Percentiles rank a stretch among this genome's conserved stretches.
Conservation (phyloP, 192 early-diverging fungal genomes). For the Chytriomyces sp. region DNA sequence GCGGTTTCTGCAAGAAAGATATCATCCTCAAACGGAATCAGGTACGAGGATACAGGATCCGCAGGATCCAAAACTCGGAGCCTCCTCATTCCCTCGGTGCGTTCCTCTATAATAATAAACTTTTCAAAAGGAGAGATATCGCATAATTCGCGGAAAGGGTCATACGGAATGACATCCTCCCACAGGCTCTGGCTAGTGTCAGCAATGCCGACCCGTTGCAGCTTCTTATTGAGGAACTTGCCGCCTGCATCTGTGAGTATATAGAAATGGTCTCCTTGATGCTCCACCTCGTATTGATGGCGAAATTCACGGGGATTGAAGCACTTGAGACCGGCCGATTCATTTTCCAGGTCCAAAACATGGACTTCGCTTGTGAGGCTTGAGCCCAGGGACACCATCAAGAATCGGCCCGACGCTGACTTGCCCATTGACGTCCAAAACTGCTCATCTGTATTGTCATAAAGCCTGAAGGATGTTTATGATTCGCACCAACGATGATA, state of each 20-base stretch:
- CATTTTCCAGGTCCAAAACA: background rate
- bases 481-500: background rate
- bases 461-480: slow-evolving; percentile 20
- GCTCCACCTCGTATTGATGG: slow-evolving; percentile 46
- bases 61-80: slow-evolving; percentile 20
- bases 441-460: slow-evolving; percentile 46
- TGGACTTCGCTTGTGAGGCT: slow-evolving; percentile 29
- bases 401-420: slow-evolving; percentile 38
- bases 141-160: slow-evolving; percentile 33
- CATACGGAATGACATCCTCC: slow-evolving; percentile 51
- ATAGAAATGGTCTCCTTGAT: slow-evolving; percentile 47
- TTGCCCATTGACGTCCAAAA: slow-evolving; percentile 39
- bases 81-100: slow-evolving; percentile 27
- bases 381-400: slow-evolving; percentile 30
- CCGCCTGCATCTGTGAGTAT: slow-evolving; percentile 48
- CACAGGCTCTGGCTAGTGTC: slow-evolving; percentile 18
- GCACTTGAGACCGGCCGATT: slow-evolving; percentile 13
- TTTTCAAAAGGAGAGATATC: slow-evolving; percentile 32
- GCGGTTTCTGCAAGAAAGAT: slow-evolving; percentile 24
- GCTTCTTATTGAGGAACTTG: slow-evolving; percentile 46
- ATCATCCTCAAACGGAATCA: slow-evolving; percentile 39
- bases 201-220: slow-evolving; percentile 17
- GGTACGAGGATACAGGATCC: slow-evolving; percentile 1
- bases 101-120: slow-evolving; percentile 33
- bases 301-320: slow-evolving; percentile 41